Base-by-base conservation (phyloP, 129 eudicot species). In the Flaveria robusta region DNA sequence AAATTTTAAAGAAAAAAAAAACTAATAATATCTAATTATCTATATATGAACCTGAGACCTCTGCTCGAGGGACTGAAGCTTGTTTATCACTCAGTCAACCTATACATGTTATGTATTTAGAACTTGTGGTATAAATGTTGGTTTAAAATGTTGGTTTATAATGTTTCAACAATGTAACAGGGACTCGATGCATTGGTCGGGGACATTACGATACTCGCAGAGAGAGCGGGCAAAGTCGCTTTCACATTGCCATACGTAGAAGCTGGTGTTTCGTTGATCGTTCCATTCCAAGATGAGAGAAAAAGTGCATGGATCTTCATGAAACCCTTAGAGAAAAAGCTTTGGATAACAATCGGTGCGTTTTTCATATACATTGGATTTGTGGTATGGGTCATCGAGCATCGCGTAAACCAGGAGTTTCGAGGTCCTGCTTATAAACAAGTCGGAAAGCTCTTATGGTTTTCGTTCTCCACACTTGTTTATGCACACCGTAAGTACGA, bases 201-300 rank as follows among this genome's bases (percentile, higher is more conserved):
- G 37, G 70, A 65, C 26, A 37, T 65, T 7, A 65, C 70, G 14
- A 65, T 65, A 34, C 70, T 65, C 11, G 27, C 47, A 34, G 2
- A 65, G 1, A 24, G 70, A 1, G 37, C 15, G 24, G 70, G 37
- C 2, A 37, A 37, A 7, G 70, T 65, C 12, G 2, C 47, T 34
- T 65, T 65, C 49, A 37, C 70, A 37, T 37, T 65, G 47, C 70
- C 70, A 37, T 65, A 65, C 49, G 39, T 26, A 0, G 70, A 65
- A 26, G 70, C 70, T 37, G 70, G 70, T 65, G 70, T 65, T n/a
- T 65, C 70, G 9, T 31, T 65, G 70, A 19, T 65, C 39, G 70
- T 65, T 65, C 47, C 26, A 2, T 7, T 16, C 15, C n/a, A 34
- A 37, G 70, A 65, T 18, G 70, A 37, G 7, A 34, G 47, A 65